Evolutionary conservation across 1,139 yeast genomes (phyloP).

Genomic region (Geotrichum siamense): DNA sequence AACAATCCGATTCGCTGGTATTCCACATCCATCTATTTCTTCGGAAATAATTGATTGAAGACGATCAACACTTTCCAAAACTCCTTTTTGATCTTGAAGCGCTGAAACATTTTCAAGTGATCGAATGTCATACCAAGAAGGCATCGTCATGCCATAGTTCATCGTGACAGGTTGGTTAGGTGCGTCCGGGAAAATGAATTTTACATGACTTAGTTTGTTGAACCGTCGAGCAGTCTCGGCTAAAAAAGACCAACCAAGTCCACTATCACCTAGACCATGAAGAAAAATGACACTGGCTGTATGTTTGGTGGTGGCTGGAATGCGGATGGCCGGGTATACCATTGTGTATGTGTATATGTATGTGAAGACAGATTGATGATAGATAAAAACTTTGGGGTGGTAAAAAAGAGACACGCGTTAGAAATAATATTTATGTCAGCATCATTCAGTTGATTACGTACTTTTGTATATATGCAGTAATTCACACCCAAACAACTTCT

Average conservation of each 20-base stretch:
- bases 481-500: too few species aligned
- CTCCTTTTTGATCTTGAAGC: slow-evolving; percentile 59
- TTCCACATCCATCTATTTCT: slow-evolving; percentile 55
- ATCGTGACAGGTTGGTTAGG: slow-evolving; percentile 63
- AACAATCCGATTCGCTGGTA: slow-evolving; percentile 63
- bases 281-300: slow-evolving; percentile 68
- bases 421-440: too few species aligned
- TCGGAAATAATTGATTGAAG: slow-evolving; percentile 52
- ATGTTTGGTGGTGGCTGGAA: slow-evolving; percentile 28
- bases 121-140: slow-evolving; percentile 82
- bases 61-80: slow-evolving; percentile 47
- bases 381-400: too few species aligned
- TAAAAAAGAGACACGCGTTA: too few species aligned
- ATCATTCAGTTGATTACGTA: too few species aligned
- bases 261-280: slow-evolving; percentile 91
- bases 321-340: slow-evolving; percentile 2
- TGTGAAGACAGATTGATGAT: too few species aligned
- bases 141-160: slow-evolving; percentile 61
- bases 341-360: too few species aligned
- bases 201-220: slow-evolving; percentile 51
- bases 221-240: slow-evolving; percentile 37
- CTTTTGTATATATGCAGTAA: too few species aligned
- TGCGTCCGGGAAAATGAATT: slow-evolving; percentile 84
- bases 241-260: slow-evolving; percentile 82
- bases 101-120: slow-evolving; percentile 44